phyloP scores from a whole-genome alignment of 2,329 filamentous ascomycete species.

The Aspergillus quadricinctus region DNA sequence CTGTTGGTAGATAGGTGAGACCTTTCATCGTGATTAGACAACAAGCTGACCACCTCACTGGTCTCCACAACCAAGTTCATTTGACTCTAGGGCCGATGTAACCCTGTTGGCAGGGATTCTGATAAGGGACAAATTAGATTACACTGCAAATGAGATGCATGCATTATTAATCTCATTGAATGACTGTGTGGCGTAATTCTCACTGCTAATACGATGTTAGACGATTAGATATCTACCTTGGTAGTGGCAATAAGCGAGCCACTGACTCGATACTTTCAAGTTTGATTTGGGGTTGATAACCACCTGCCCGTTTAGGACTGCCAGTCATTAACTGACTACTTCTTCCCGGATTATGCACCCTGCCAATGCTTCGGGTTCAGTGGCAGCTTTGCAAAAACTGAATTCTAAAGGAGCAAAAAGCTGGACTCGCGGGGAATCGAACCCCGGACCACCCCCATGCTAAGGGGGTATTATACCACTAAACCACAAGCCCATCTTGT shows the following conservation, averaged over 20 bases:
- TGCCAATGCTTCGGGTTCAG: too few species aligned
- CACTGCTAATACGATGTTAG: background rate
- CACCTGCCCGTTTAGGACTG: background rate
- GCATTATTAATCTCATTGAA: background rate
- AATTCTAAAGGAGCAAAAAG: constrained; percentile 3
- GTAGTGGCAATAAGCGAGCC: background rate
- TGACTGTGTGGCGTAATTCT: background rate
- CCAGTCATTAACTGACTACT: background rate
- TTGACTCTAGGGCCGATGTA: background rate
- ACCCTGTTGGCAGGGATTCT: background rate
- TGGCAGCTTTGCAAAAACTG: background rate
- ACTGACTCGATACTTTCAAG: too few species aligned
- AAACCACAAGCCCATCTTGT: constrained; percentile 35
- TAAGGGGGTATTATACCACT: constrained; percentile 47
- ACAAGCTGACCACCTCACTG: background rate
- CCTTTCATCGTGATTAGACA: background rate
- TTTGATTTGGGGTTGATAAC: background rate
- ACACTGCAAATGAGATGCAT: background rate
- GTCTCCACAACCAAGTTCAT: background rate
- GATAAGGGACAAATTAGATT: background rate
- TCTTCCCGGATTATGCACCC: too few species aligned
- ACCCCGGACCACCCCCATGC: constrained; percentile 46
- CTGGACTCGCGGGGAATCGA: constrained; percentile 47
- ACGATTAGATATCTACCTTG: background rate
- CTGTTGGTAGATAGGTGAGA: background rate